These are phyloP conservation scores for Endothia cerciana DNA, from an alignment of 2,329 filamentous ascomycete species.

Conservation along the genomic window DNA sequence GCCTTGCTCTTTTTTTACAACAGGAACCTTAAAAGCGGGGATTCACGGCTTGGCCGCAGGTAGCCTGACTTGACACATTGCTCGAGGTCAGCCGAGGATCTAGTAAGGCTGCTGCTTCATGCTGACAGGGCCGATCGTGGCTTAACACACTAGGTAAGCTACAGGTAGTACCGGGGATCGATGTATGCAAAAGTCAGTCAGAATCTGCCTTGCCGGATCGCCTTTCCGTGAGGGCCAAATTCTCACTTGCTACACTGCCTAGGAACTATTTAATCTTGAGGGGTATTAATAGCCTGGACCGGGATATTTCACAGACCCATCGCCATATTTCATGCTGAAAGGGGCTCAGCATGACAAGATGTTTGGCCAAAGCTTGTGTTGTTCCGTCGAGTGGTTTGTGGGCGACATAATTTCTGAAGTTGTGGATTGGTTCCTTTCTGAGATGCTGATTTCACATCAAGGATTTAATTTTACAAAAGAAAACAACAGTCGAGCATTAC, in stretches of 20 bases:
- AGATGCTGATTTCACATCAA: too few relatives aligned
- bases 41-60: not conserved
- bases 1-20: not conserved
- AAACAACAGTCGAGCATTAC: too few relatives aligned
- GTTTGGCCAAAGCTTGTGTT: not conserved
- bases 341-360: not conserved
- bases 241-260: not conserved
- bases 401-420: not conserved
- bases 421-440: not conserved
- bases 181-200: not conserved
- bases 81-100: not conserved
- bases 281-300: not conserved
- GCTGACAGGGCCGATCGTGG: not conserved
- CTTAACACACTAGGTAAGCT: slow-evolving; percentile 1
- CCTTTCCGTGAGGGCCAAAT: not conserved
- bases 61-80: not conserved
- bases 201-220: not conserved
- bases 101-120: not conserved
- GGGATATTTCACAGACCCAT: not conserved
- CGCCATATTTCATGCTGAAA: not conserved
- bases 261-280: not conserved
- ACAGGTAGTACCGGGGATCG: not conserved
- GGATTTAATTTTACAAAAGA: too few relatives aligned
- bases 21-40: not conserved
- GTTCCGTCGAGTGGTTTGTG: not conserved